Conservation (phyloP, 2,329 filamentous ascomycete genomes). For the Pseudodiploospora longispora region DNA sequence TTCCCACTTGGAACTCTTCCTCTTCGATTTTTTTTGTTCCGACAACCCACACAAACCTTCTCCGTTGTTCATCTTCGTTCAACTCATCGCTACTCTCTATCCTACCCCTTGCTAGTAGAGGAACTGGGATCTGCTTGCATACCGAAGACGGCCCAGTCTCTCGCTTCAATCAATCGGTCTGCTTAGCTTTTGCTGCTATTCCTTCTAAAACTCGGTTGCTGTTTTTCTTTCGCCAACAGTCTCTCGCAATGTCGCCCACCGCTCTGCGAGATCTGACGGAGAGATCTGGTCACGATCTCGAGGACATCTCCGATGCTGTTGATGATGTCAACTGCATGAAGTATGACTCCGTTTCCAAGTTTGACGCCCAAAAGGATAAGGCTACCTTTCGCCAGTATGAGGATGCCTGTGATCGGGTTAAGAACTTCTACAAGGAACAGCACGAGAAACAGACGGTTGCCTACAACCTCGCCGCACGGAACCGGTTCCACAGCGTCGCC, state of each 20-base stretch:
- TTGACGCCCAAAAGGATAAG: conserved; percentile 72
- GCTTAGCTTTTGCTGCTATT: too few relatives aligned
- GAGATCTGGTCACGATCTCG: conserved; percentile 27
- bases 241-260: conserved; percentile 17
- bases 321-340: conserved; percentile 48
- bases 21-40: too few relatives aligned
- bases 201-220: too few relatives aligned
- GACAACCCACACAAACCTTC: too few relatives aligned
- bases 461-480: conserved; percentile 77
- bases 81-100: too few relatives aligned
- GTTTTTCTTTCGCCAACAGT: too few relatives aligned
- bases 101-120: too few relatives aligned
- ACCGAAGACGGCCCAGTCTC: too few relatives aligned
- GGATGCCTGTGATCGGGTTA: conserved; percentile 74
- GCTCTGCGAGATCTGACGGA: conserved; percentile 11
- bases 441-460: conserved; percentile 67
- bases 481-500: conserved; percentile 46
- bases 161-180: too few relatives aligned
- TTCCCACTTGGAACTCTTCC: too few relatives aligned
- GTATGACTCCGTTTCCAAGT: conserved; percentile 48
- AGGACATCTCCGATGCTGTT: conserved; percentile 39
- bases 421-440: conserved; percentile 74
- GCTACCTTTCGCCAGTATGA: conserved; percentile 75
- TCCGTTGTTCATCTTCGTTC: too few relatives aligned
- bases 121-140: too few relatives aligned